These are phyloP conservation scores for Trypanosoma caninum DNA, from an alignment of 208 protist species.

Conservation along the genomic window DNA sequence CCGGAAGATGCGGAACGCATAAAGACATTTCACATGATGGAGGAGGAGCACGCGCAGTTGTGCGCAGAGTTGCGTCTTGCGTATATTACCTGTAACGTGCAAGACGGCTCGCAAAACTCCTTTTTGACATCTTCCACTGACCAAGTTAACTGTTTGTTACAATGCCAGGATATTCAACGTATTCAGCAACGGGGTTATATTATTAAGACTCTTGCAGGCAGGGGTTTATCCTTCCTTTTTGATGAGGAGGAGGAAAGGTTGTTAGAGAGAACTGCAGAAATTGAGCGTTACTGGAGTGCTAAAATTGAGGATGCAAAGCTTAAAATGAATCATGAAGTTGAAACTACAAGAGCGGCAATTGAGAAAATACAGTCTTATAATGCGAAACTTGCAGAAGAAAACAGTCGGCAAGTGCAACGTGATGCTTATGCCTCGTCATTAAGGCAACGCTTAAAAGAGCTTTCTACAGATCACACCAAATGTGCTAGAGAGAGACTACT, in stretches of 20 bases:
- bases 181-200: conserved; percentile 24
- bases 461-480: conserved; percentile 45
- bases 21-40: conserved; percentile 32
- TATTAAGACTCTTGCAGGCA: conserved; percentile 31
- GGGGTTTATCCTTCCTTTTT: conserved; percentile 28
- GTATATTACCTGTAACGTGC: conserved; percentile 30
- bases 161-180: neutral
- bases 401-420: conserved; percentile 56
- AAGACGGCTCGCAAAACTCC: neutral
- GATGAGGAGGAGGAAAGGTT: conserved; percentile 34
- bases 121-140: neutral
- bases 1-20: conserved; percentile 51
- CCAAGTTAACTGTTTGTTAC: too few relatives aligned
- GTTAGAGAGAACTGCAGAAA: conserved; percentile 27
- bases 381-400: conserved; percentile 54
- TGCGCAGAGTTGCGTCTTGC: conserved; percentile 76
- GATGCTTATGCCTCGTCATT: conserved; percentile 73
- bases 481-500: conserved; percentile 36
- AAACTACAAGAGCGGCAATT: conserved; percentile 29
- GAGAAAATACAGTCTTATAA: conserved; percentile 39
- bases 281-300: conserved; percentile 33
- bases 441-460: conserved; percentile 46
- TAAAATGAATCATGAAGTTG: conserved; percentile 28
- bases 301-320: conserved; percentile 22
- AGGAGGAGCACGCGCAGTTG: conserved; percentile 53